These are phyloP conservation scores for Cutaneotrichosporon sp. DNA, from an alignment of 1,284 basidiomycete genomes.

Conservation along the genomic window DNA sequence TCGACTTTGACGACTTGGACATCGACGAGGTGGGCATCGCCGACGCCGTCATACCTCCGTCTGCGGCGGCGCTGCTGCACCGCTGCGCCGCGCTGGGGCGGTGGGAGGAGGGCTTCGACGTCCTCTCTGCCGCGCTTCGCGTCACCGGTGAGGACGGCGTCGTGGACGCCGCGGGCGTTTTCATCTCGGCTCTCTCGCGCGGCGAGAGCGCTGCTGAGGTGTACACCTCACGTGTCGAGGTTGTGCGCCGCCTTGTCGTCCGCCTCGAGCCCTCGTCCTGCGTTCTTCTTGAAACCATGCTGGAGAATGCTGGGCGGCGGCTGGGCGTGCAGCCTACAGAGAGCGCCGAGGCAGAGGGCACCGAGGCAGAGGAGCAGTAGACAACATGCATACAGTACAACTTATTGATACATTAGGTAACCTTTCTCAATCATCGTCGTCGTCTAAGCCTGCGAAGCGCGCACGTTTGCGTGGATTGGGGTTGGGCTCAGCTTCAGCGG, in stretches of 20 bases:
- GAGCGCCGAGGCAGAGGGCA: background rate
- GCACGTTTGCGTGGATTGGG: slow-evolving; percentile 5
- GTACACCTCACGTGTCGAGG: background rate
- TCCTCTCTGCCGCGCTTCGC: background rate
- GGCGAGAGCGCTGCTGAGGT: background rate
- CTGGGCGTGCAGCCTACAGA: background rate
- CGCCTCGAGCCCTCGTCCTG: background rate
- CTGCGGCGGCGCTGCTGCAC: slow-evolving; percentile 6
- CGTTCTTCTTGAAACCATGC: slow-evolving; percentile 10
- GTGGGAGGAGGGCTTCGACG: slow-evolving; percentile 9
- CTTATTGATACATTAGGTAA: no score
- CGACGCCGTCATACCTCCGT: slow-evolving; percentile 6
- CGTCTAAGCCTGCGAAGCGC: slow-evolving; percentile 13
- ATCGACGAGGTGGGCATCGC: no score
- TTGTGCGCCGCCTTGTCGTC: background rate
- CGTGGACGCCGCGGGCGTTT: background rate
- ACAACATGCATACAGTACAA: background rate
- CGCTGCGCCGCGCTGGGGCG: slow-evolving; percentile 1
- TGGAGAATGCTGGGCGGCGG: background rate
- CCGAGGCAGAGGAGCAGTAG: background rate
- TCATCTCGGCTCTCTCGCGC: background rate
- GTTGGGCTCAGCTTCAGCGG: no score
- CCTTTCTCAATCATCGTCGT: background rate
- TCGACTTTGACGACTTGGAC: slow-evolving; percentile 2
- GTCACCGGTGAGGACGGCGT: background rate